Evolutionary conservation across 208 protist genomes (phyloP), one percentile per base, ranked within the genome.

Genomic region (Leptomonas pyrrhocoris): DNA sequence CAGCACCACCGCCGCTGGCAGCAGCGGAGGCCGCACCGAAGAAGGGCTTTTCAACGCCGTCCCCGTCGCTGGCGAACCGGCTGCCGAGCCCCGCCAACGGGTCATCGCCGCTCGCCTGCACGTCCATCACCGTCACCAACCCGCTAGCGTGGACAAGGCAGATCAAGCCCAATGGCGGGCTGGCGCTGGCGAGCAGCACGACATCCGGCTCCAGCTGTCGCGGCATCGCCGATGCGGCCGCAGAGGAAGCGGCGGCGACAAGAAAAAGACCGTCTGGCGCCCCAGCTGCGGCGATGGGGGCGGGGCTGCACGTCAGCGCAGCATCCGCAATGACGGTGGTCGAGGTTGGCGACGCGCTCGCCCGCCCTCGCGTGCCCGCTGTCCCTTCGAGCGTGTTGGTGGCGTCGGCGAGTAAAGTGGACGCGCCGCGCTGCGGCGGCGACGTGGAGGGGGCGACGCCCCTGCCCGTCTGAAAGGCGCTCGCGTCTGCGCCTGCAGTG

Each of bases 91-190:
- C 62, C 3, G 34, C 56, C 6, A 25, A 38, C 23, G 51, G 38
- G n/a, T 62, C 64, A 45, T 58, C 50, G n/a, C 46, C 19, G 13
- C 28, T 53, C 27, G 64, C 60, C 34, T 60, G 78, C 50, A 88
- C 74, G 34, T 92, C 85, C 57, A 94, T 68, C 15, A 94, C 62
- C 4, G 81, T 85, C 23, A 90, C 76, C 23, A 78, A 50, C 11
- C 88, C 88, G 59, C 85, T 91, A 11, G 88, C 79, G 50, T 90
- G 88, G 25, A 94, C 88, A 50, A 94, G 68, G 66, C 88, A 94
- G 12, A 88, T 49, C 2, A 90, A 65, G n/a, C 84, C 79, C 16
- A 94, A 68, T 4, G 79, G 64, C 2, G 63, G 46, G 58, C 88
- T 94, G 15, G 88, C 76, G 1, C 84, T 68, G 18, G 90, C 80